Base-by-base conservation (phyloP, 345 rosid species). In the Rhodamnia rubescens region DNA sequence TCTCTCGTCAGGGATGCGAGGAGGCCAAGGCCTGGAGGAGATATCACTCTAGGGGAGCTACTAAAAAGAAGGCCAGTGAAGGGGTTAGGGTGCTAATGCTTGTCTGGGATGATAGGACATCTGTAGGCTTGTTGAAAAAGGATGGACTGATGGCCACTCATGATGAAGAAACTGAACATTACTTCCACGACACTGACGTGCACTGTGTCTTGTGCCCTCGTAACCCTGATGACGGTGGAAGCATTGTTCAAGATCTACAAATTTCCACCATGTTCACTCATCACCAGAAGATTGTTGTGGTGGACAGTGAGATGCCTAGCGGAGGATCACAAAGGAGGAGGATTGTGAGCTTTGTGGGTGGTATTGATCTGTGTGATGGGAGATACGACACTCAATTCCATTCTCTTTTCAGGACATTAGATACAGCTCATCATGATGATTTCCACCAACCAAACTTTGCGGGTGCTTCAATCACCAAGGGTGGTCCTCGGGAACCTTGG, bases 401-500 rank as follows among this genome's bases (percentile, higher is more conserved):
- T 89, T 93, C 99, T 52, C 93, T 97, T 86, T 97, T 97, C 89
- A 95, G 99, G 89, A 97, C 99, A 12, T 84, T 97, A 88, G 98
- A 94, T 91, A 93, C 98, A 1, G 98, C 96, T 3, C 99, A 97
- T 89, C 98, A 97, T 82, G 98, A 97, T 86, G 99, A 97, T 89
- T 97, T 97, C 89, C 99, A 97, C 89, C 99, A 97, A 87, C 99
- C 99, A 47, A 97, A 97, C 89, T 97, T 94, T 87, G 29, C 92
- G 0, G 98, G 91, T 51, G 95, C 93, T 58, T 86, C 98, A n/a
- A 95, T 97, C 83, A 91, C 92, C 84, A 97, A 97, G 90, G 99
- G 99, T 2, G 99, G 99, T 87, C 99, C 99, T 29, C 92, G 99
- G 92, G 99, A 97, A 88, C 99, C 99, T 13, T 97, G 99, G 99